Conservation (phyloP, 768 basidiomycete genomes). For the Solioccasus polychromus region DNA sequence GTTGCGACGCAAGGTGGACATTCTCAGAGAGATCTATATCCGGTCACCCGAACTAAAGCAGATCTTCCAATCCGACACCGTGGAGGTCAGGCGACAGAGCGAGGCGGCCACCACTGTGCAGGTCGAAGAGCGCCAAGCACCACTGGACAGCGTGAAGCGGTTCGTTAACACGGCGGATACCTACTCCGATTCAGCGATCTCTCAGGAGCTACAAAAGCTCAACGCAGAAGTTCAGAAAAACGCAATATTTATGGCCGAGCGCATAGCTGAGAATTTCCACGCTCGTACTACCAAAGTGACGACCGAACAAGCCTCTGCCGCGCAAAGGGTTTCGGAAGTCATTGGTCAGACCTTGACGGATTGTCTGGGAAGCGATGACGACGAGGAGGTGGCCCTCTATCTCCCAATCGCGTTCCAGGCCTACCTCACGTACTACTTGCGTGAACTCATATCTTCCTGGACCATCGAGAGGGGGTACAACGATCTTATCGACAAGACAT, state of each 20-base stretch:
- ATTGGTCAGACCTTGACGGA: conserved; percentile 2
- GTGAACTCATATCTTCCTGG: conserved; percentile 11
- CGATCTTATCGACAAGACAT: conserved; percentile 4
- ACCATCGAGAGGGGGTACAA: conserved; percentile 3
- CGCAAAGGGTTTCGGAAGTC: not conserved
- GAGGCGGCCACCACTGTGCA: too few relatives aligned
- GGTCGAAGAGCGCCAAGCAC: too few relatives aligned
- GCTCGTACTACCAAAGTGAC: not conserved
- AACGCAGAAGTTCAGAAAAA: conserved; percentile 14
- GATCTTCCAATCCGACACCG: conserved; percentile 9
- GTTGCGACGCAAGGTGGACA: not conserved
- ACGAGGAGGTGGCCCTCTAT: not conserved
- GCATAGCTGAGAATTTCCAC: not conserved
- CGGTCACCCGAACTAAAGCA: conserved; percentile 6
- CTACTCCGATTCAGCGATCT: conserved; percentile 6
- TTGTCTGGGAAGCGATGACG: not conserved
- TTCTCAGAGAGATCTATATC: conserved; percentile 11
- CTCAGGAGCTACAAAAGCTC: conserved; percentile 8
- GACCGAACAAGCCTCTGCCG: not conserved
- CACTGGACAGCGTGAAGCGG: too few relatives aligned
- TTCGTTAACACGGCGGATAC: too few relatives aligned
- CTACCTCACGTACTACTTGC: conserved; percentile 1
- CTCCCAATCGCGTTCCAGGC: conserved; percentile 13
- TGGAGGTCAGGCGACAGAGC: conserved; percentile 7
- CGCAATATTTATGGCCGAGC: conserved; percentile 8